These are phyloP conservation scores for Microbotryum silenes-acaulis DNA, from an alignment of 1,284 basidiomycete genomes.

Conservation along the genomic window DNA sequence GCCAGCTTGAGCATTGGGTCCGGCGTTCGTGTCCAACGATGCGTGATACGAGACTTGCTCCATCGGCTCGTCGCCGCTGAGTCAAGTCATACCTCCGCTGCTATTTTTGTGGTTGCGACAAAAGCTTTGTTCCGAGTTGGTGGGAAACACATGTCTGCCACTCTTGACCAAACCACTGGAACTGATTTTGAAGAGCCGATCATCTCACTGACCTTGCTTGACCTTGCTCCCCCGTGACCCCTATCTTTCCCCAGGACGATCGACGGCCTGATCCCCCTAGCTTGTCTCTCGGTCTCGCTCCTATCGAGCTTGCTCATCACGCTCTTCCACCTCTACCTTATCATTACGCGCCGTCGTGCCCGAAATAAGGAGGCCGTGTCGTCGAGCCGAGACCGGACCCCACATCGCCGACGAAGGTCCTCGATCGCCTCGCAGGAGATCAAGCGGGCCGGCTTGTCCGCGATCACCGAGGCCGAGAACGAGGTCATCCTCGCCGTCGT, in stretches of 20 bases:
- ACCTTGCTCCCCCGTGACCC: neutral
- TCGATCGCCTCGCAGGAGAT: slow-evolving; percentile 7
- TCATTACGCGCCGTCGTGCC: slow-evolving; percentile 14
- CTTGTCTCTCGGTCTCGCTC: slow-evolving; percentile 35
- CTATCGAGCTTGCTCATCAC: slow-evolving; percentile 27
- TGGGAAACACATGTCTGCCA: no score
- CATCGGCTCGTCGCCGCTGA: no score
- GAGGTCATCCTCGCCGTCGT: slow-evolving; percentile 25
- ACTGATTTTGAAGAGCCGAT: no score
- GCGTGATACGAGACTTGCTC: no score
- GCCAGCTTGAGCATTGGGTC: no score
- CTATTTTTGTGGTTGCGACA: no score
- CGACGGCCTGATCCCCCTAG: slow-evolving; percentile 35
- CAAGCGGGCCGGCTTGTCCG: slow-evolving; percentile 7
- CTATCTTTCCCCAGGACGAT: slow-evolving; percentile 25
- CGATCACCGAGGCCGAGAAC: slow-evolving; percentile 29
- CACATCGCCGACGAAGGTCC: neutral
- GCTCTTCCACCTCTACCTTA: slow-evolving; percentile 24
- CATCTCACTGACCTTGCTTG: neutral
- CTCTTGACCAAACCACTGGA: no score
- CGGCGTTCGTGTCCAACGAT: no score
- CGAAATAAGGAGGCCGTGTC: neutral
- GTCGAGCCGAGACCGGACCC: neutral
- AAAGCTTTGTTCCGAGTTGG: no score
- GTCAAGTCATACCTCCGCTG: no score